phyloP scores from a whole-genome alignment of 108 stramenopile genomes.

The Schizochytrium sp. region DNA sequence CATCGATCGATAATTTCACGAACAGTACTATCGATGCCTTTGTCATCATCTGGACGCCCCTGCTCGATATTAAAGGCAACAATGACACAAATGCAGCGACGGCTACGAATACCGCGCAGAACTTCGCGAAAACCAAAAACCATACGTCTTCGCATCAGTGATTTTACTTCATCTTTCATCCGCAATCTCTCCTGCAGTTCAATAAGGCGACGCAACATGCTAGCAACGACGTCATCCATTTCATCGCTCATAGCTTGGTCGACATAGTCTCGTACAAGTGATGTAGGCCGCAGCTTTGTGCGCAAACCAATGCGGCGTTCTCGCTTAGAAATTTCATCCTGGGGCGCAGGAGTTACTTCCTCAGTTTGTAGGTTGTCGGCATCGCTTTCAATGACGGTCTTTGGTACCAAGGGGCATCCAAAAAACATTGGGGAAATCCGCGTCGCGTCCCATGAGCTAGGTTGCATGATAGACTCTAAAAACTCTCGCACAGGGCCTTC shows the following conservation, averaged over 20 bases:
- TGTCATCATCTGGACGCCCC: constrained; percentile 63
- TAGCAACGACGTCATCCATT: constrained; percentile 57
- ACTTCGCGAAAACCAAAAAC: constrained; percentile 93
- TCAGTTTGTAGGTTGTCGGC: neutral
- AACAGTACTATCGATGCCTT: constrained; percentile 13
- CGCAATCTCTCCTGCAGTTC: constrained; percentile 67
- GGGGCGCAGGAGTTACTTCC: neutral
- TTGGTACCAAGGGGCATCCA: constrained; percentile 12
- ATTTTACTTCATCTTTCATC: constrained; percentile 62
- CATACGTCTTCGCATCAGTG: constrained; percentile 72
- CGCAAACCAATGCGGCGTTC: neutral
- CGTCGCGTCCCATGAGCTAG: neutral
- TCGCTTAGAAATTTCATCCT: neutral
- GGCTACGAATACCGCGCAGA: constrained; percentile 84
- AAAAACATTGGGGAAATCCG: constrained; percentile 29
- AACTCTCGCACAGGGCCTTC: neutral
- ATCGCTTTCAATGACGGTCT: neutral
- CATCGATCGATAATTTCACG: constrained; percentile 61
- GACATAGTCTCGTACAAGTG: constrained; percentile 17
- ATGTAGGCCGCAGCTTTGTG: neutral
- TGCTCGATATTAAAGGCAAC: constrained; percentile 93
- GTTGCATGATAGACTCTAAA: neutral
- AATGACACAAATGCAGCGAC: constrained; percentile 87
- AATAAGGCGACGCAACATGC: constrained; percentile 61
- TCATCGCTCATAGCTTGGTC: constrained; percentile 63